Percentiles rank a stretch among this genome's conserved stretches.
phyloP scores from a whole-genome alignment of 176 grass and related monocot genomes.

The Oryza australiensis region DNA sequence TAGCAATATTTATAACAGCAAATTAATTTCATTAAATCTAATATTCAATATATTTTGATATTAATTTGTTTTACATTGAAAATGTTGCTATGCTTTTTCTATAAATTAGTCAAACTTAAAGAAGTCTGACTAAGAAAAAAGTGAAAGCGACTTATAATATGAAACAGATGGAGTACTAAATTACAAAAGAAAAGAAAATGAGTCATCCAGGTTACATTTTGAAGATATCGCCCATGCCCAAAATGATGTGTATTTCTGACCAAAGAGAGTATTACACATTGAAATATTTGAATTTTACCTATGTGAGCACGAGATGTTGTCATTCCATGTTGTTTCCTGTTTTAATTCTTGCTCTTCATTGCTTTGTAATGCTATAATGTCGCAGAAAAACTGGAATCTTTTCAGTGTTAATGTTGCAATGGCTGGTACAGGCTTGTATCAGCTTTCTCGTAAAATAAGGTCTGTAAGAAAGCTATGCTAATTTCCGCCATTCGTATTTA shows the following conservation, averaged over 20 bases:
- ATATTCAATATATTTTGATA: too few species aligned
- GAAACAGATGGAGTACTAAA: too few species aligned
- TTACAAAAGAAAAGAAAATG: background rate
- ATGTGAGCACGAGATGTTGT: background rate
- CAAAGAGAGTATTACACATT: background rate
- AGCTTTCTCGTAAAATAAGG: conserved; percentile 83
- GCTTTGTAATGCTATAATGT: conserved; percentile 2
- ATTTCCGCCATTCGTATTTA: background rate
- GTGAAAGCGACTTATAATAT: too few species aligned
- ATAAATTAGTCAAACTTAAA: too few species aligned
- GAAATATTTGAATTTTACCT: background rate
- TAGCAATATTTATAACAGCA: too few species aligned
- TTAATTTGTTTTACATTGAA: too few species aligned
- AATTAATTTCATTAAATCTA: too few species aligned
- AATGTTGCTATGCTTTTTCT: too few species aligned
- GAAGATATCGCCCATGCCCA: background rate
- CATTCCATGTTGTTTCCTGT: background rate
- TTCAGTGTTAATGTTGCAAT: conserved; percentile 75
- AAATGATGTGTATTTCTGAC: background rate
- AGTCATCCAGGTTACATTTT: background rate
- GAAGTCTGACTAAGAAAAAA: too few species aligned
- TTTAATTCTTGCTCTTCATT: conserved; percentile 8
- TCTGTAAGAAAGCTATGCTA: conserved; percentile 34
- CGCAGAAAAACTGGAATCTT: conserved; percentile 88
- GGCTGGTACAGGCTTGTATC: conserved; percentile 76